Evolutionary conservation across 2,329 filamentous ascomycete genomes (phyloP), one percentile per base, ranked within the genome.

Genomic region (Aspergillus latus): DNA sequence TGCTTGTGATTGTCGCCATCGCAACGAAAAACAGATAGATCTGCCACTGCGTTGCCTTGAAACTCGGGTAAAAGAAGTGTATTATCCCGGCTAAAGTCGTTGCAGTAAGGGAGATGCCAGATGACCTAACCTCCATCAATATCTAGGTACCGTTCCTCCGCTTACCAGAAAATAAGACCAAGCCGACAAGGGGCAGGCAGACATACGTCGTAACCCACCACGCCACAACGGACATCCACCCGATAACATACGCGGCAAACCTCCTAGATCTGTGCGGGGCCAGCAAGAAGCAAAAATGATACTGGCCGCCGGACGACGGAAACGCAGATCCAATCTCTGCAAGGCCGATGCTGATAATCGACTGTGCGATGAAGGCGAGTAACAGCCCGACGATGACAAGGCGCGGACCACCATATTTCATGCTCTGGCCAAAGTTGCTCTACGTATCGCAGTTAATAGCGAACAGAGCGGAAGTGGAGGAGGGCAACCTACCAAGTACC

Each of bases 241-340:
- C 69, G 9, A 61, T 60, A 1, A 65, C 42, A 39, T 65, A 71
- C 1, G 63, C 63, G 21, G 56, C 56, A 5, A 55, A 43, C 0
- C 58, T 49, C 9, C 63, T 59, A n/a, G 44, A 53, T 15, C 50
- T 57, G 0, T 43, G 37, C 1, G 62, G 49, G 3, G 59, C 48
- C 0, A 69, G 58, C 54, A 71, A 67, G 53, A 59, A 72, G 1
- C 64, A 65, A 43, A 68, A 70, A 52, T 72, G 68, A 48, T 72
- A 72, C 52, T 70, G 69, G 4, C 70, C 60, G 4, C 60, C 60
- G 5, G 47, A 52, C 2, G 59, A 58, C 37, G 61, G 57, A 32
- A 61, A 58, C 7, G 61, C 61, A 26, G 61, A 62, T 5, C 49
- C 57, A 16, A 63, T 36, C 37, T 63, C 61, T 1, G 55, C 59